Conservation (phyloP, 495 filamentous ascomycete species). For the Talaromyces thailandensis region DNA sequence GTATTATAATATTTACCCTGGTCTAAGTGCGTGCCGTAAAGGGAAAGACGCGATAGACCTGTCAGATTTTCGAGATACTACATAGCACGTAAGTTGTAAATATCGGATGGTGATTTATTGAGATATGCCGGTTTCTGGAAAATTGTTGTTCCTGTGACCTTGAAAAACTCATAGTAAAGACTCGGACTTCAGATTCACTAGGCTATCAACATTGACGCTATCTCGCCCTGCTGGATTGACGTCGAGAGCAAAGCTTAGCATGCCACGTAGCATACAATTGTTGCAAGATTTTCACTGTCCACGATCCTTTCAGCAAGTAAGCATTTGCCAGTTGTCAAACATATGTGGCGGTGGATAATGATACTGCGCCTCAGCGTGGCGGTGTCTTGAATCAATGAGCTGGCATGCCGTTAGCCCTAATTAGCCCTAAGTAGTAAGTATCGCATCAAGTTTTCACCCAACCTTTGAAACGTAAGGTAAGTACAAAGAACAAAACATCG, state of each 20-base stretch:
- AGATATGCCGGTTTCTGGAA: background rate
- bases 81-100: too few relatives aligned
- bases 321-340: background rate
- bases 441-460: background rate
- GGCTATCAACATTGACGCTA: background rate
- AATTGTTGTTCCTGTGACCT: background rate
- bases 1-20: background rate
- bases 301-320: background rate
- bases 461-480: background rate
- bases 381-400: background rate
- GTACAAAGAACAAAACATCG: background rate
- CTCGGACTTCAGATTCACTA: background rate
- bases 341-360: background rate
- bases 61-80: background rate
- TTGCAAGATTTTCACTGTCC: background rate
- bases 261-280: background rate
- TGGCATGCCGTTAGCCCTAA: background rate
- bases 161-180: background rate
- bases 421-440: background rate
- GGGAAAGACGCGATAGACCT: background rate
- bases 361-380: constrained; percentile 1
- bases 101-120: background rate
- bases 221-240: background rate
- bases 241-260: background rate
- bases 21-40: background rate